phyloP scores from a whole-genome alignment of 306 rosid genomes.

The Vigna angularis region DNA sequence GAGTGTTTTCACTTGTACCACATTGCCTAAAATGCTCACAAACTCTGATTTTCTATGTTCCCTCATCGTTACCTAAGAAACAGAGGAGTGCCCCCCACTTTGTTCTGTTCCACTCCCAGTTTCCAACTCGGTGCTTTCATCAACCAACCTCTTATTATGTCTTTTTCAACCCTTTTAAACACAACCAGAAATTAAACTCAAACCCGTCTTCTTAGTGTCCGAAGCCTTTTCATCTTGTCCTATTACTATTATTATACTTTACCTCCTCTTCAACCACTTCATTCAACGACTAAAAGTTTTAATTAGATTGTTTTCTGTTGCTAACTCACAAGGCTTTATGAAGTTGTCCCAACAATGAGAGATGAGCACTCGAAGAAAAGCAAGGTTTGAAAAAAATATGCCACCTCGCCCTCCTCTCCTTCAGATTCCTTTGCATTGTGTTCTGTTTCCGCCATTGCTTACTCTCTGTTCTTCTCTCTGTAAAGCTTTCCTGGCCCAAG shows the following conservation, averaged over 20 bases:
- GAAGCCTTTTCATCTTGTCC: constrained; percentile 1
- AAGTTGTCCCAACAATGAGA: constrained; percentile 90
- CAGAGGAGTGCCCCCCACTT: constrained; percentile 41
- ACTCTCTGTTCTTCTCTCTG: constrained; percentile 43
- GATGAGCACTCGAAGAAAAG: constrained; percentile 94
- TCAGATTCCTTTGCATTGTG: constrained; percentile 39
- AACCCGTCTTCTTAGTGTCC: constrained; percentile 31
- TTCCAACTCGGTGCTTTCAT: constrained; percentile 35
- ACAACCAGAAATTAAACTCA: constrained; percentile 19
- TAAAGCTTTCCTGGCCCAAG: constrained; percentile 97
- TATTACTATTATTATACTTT: constrained; percentile 13
- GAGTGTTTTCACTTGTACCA: constrained; percentile 42
- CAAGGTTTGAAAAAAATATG: constrained; percentile 82
- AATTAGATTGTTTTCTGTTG: constrained; percentile 37
- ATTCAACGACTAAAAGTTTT: constrained; percentile 7
- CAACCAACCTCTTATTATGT: constrained; percentile 17
- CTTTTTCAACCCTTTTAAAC: constrained; percentile 13
- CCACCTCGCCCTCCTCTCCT: constrained; percentile 26
- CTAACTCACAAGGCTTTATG: constrained; percentile 61
- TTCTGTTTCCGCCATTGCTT: constrained; percentile 40
- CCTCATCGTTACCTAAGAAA: constrained; percentile 41
- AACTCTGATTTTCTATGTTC: constrained; percentile 50
- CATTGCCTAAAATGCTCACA: constrained; percentile 52
- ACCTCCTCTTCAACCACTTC: constrained; percentile 16
- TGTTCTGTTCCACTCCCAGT: constrained; percentile 35